Conservation (phyloP, 2,329 filamentous ascomycete genomes). For the Fusarium torulosum region DNA sequence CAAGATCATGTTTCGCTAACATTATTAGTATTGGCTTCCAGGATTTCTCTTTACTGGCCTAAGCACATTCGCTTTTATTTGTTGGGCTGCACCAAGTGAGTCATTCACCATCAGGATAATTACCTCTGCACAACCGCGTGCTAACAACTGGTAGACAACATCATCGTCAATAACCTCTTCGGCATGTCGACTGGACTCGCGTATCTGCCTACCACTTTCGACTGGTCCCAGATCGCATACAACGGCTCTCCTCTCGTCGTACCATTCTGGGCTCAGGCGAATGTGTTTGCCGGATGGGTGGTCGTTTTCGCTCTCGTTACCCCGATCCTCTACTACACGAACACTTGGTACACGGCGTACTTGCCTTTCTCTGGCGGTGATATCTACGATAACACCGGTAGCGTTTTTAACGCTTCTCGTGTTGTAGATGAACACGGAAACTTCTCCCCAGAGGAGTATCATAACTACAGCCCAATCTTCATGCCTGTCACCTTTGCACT, state of each 20-base stretch:
- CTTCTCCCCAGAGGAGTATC: background rate
- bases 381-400: background rate
- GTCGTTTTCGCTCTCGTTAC: background rate
- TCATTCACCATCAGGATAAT: fast-evolving
- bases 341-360: conserved; percentile 1
- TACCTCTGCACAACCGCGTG: fast-evolving
- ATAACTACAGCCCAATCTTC: background rate
- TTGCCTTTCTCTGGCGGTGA: background rate
- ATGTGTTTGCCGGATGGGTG: conserved; percentile 4
- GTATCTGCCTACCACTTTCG: background rate
- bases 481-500: conserved; percentile 5
- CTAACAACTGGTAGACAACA: background rate
- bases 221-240: conserved; percentile 13
- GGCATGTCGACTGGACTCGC: conserved; percentile 7
- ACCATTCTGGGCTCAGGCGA: background rate
- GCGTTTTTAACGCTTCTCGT: background rate
- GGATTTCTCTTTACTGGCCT: conserved; percentile 1
- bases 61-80: conserved; percentile 2
- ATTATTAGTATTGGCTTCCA: background rate
- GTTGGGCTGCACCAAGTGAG: conserved; percentile 9
- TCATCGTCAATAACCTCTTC: background rate
- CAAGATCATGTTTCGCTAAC: background rate
- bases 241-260: conserved; percentile 9
- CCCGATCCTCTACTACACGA: conserved; percentile 5
- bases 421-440: background rate